phyloP scores from a whole-genome alignment of 352 stramenopile genomes.

The Elongisporangium undulatum region DNA sequence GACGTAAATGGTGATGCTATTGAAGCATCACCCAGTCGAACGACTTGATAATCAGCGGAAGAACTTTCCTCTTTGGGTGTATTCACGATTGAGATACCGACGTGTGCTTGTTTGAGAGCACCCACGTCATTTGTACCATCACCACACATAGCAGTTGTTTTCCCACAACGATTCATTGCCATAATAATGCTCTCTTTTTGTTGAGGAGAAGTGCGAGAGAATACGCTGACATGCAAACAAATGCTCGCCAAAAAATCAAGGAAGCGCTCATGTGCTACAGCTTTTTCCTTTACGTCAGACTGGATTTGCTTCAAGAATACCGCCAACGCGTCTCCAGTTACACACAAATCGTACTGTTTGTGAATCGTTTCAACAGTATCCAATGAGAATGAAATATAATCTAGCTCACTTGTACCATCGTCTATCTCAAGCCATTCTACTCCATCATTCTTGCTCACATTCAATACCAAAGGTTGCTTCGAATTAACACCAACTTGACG shows the following conservation, averaged over 20 bases:
- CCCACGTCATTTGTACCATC: slow-evolving; percentile 96
- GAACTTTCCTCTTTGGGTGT: slow-evolving; percentile 4
- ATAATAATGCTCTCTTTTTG: slow-evolving; percentile 93
- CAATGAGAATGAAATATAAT: too few species aligned
- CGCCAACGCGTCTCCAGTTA: too few species aligned
- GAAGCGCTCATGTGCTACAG: slow-evolving; percentile 21
- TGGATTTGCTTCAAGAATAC: slow-evolving; percentile 3
- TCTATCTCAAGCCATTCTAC: too few species aligned
- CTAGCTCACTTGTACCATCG: too few species aligned
- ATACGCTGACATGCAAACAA: slow-evolving; percentile 66
- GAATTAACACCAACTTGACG: too few species aligned
- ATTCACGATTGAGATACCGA: slow-evolving; percentile 94
- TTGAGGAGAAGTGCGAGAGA: slow-evolving; percentile 88
- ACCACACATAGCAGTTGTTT: slow-evolving; percentile 93
- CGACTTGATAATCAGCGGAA: slow-evolving; percentile 45
- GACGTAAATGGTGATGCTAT: slow-evolving; percentile 97
- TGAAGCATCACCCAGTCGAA: slow-evolving; percentile 94
- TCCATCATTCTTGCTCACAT: too few species aligned
- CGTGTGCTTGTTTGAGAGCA: slow-evolving; percentile 87
- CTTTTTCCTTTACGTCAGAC: slow-evolving; percentile 23
- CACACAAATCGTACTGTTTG: too few species aligned
- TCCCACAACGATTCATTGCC: slow-evolving; percentile 83
- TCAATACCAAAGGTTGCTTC: too few species aligned
- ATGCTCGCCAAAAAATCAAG: slow-evolving; percentile 14
- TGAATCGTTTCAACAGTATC: too few species aligned